A percentile compares a stretch with the other conserved stretches of the same genome.
Evolutionary conservation across 78 protist species (phyloP).

Genomic region (Pigoraptor vietnamica): DNA sequence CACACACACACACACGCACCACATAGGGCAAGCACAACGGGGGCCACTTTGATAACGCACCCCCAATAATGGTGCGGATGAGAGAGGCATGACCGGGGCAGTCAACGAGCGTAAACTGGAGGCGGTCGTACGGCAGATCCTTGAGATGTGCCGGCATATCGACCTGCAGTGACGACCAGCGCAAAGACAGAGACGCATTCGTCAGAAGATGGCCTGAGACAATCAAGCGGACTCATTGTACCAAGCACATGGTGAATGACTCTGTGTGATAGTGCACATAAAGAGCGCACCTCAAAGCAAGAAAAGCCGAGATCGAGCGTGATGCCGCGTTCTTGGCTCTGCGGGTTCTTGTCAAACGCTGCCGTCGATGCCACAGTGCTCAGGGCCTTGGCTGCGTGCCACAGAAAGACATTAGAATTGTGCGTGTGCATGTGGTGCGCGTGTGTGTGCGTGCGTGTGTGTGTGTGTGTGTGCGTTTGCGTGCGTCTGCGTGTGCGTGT

Average conservation of each 20-base stretch:
- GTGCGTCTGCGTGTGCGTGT: too few species aligned
- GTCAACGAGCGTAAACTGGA: conserved; percentile 95
- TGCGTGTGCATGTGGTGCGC: neutral
- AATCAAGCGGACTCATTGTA: too few species aligned
- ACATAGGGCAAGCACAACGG: neutral
- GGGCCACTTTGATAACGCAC: neutral
- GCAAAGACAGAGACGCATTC: too few species aligned
- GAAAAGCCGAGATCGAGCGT: conserved; percentile 97
- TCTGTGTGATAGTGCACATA: too few species aligned
- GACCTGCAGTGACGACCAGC: neutral
- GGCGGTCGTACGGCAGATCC: neutral
- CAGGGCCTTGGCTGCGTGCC: conserved; percentile 56
- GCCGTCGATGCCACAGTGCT: conserved; percentile 81
- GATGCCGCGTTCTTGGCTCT: conserved; percentile 89
- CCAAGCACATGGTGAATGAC: too few species aligned
- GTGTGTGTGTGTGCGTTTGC: too few species aligned
- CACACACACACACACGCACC: neutral
- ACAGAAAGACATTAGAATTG: too few species aligned
- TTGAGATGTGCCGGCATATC: neutral
- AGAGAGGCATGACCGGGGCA: conserved; percentile 99
- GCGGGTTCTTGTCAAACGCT: conserved; percentile 90
- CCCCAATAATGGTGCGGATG: conserved; percentile 96
- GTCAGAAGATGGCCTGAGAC: neutral
- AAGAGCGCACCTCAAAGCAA: conserved; percentile 37
- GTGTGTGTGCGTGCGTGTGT: too few species aligned